A percentile compares a stretch with the other conserved stretches of the same genome.
These are phyloP conservation scores for Cetraspora pellucida DNA, from an alignment of 192 early-diverging fungal genomes.

Conservation along the genomic window DNA sequence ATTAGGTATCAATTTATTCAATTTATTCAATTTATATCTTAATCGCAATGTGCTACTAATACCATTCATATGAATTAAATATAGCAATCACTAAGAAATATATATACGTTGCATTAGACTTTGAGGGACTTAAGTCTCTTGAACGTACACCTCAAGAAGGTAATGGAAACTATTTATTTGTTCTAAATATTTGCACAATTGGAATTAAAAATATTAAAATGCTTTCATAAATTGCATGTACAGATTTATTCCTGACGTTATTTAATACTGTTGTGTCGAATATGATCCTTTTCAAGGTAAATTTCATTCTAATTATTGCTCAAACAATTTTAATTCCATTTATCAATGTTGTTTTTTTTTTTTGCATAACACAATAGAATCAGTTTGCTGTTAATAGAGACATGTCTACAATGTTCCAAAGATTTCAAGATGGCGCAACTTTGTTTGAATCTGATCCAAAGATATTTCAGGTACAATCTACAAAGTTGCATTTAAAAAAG, in stretches of 20 bases:
- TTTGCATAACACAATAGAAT: no score
- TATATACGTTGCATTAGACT: constrained; percentile 33
- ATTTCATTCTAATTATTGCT: not conserved
- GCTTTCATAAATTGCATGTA: no score
- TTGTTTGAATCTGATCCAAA: not conserved
- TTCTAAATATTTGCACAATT: no score
- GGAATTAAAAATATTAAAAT: no score
- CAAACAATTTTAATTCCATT: not conserved
- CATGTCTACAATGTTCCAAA: constrained; percentile 35
- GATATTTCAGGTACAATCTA: constrained; percentile 2
- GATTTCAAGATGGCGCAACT: constrained; percentile 28
- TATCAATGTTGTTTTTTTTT: no score
- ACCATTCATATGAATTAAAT: not conserved
- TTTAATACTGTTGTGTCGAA: constrained; percentile 13
- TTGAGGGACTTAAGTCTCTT: constrained; percentile 22
- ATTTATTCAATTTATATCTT: not conserved
- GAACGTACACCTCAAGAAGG: constrained; percentile 33
- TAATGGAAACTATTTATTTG: no score
- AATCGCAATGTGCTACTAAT: not conserved
- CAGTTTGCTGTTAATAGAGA: constrained; percentile 30
- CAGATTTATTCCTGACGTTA: constrained; percentile 1
- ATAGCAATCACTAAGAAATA: constrained; percentile 1
- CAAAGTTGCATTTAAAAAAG: not conserved
- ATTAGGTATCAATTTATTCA: not conserved
- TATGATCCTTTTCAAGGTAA: constrained; percentile 16